Evolutionary conservation across 768 basidiomycete genomes (phyloP), one percentile per base, ranked within the genome.

Genomic region (Obba rivulosa): DNA sequence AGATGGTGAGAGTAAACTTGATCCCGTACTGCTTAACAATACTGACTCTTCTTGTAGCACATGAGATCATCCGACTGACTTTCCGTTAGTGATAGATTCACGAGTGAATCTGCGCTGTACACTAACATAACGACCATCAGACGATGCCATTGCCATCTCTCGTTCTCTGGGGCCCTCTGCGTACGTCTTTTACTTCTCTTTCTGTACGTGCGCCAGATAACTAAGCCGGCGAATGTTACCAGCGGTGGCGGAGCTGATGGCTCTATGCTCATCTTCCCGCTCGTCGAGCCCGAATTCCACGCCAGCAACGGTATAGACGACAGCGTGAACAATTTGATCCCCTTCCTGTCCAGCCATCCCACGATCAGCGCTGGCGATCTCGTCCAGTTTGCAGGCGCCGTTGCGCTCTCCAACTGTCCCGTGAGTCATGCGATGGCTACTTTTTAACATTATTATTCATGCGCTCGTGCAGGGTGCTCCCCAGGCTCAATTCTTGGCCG

Each of bases 201-300:
- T 2, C 2, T 41, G 24, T 13, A 4, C 4, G 25, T 41, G 14
- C 22, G 25, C 13, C 10, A n/a, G 17, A 18, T 11, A 38, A 9
- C 21, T 25, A n/a, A 22, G 20, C 0, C 16, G 8, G 8, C n/a
- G 4, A 14, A 14, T 16, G 4, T 51, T 14, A 22, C 31, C 45
- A 58, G 54, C 11, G 63, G 66, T 35, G 60, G 59, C 31, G 66
- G 66, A 7, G 64, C 63, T 38, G 76, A 78, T 48, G 78, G 75
- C 20, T 77, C 75, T 3, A 70, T 78, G 51, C 68, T 43, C 23
- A 18, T 24, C 22, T 43, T 43, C 41, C 8, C 21, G 13, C 13
- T 24, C 11, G 11, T 24, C 35, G 77, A 77, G 54, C 60, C 67
- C 17, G 51, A 57, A 9, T 77, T 72, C 61, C 58, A 62, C 20